phyloP scores from a whole-genome alignment of 805 yeast genomes.

The Yarrowia sp. region DNA sequence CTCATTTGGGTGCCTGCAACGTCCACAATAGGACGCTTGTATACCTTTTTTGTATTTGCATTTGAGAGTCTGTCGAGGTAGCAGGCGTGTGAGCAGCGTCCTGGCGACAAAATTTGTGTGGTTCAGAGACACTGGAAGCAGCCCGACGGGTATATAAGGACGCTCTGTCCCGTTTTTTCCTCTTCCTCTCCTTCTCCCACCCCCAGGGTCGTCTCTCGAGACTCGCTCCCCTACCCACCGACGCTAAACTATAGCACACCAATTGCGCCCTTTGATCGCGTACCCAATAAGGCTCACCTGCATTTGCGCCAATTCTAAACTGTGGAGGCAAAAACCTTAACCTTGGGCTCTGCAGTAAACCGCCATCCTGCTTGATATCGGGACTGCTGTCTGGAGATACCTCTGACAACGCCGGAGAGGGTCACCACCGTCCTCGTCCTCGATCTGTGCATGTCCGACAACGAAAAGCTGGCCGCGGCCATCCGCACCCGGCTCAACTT shows the following conservation, averaged over 20 bases:
- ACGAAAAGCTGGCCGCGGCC: conserved; percentile 23
- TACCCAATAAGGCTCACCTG: conserved; percentile 19
- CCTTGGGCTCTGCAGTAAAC: not conserved
- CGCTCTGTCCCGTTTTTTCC: too few relatives aligned
- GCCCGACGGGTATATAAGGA: too few relatives aligned
- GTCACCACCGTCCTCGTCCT: too few relatives aligned
- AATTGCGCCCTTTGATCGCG: conserved; percentile 8
- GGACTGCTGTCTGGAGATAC: not conserved
- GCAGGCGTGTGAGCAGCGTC: too few relatives aligned
- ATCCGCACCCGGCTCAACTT: conserved; percentile 24
- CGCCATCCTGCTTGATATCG: not conserved
- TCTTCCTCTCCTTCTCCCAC: too few relatives aligned
- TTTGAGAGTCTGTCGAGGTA: not conserved
- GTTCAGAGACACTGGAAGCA: too few relatives aligned
- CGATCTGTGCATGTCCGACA: conserved; percentile 4
- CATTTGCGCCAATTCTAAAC: conserved; percentile 20
- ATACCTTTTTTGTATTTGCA: not conserved
- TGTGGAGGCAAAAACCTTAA: conserved; percentile 17
- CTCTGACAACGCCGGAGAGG: too few relatives aligned
- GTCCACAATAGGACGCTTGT: conserved; percentile 13
- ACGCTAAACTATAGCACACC: too few relatives aligned
- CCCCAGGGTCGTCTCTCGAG: too few relatives aligned
- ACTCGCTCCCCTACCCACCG: too few relatives aligned
- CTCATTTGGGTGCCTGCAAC: conserved; percentile 18
- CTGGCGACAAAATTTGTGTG: too few relatives aligned